Evolutionary conservation across 768 basidiomycete genomes (phyloP).

Genomic region (Obba rivulosa): DNA sequence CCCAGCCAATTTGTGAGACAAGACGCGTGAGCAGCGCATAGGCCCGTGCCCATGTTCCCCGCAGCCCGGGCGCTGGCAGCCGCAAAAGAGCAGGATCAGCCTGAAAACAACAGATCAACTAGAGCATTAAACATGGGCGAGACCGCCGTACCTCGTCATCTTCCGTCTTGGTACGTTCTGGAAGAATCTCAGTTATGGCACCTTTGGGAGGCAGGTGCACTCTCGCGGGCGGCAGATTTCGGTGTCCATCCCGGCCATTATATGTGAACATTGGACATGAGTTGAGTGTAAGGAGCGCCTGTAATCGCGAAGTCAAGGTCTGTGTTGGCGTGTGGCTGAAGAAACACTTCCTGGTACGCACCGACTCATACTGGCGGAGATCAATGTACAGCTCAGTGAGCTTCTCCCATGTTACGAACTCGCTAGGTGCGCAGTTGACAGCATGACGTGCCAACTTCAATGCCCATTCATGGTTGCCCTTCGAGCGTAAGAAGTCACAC

Average conservation of each 20-base stretch:
- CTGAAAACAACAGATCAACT: constrained; percentile 27
- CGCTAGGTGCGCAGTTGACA: constrained; percentile 96
- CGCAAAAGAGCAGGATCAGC: constrained; percentile 92
- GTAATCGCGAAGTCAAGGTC: not conserved
- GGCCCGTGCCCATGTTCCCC: constrained; percentile 94
- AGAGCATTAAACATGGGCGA: not conserved
- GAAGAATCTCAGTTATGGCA: constrained; percentile 85
- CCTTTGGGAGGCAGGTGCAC: constrained; percentile 84
- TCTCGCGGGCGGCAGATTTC: constrained; percentile 71
- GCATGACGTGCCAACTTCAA: constrained; percentile 89
- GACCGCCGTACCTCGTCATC: constrained; percentile 68
- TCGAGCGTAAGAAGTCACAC: constrained; percentile 87
- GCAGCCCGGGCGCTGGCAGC: constrained; percentile 89
- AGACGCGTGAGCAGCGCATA: constrained; percentile 87
- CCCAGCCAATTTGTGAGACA: constrained; percentile 96
- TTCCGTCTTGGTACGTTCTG: constrained; percentile 73
- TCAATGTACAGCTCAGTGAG: constrained; percentile 94
- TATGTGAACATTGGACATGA: constrained; percentile 99
- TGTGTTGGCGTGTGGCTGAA: not conserved
- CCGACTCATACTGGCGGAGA: constrained; percentile 76
- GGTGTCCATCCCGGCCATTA: constrained; percentile 91
- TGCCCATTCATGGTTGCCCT: constrained; percentile 84
- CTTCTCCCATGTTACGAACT: constrained; percentile 99
- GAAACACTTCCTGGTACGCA: constrained; percentile 11
- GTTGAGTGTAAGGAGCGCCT: constrained; percentile 87